phyloP scores from a whole-genome alignment of 352 stramenopile genomes.

The Globisporangium yorkense region DNA sequence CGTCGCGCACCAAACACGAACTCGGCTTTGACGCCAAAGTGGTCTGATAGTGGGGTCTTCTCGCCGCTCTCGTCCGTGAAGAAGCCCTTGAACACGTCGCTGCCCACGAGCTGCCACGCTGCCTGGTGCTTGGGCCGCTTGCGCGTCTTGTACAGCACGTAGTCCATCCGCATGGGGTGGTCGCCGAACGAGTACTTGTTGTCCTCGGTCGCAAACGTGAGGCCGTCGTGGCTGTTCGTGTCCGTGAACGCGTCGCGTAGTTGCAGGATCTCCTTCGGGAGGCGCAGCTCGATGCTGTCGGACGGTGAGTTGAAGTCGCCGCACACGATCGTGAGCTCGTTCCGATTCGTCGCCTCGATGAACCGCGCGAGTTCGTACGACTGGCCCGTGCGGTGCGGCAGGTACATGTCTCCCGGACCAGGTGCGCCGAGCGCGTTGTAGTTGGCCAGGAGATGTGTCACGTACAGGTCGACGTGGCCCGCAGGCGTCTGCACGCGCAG shows the following conservation, averaged over 20 bases:
- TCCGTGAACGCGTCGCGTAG: slow-evolving; percentile 71
- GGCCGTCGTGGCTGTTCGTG: slow-evolving; percentile 50
- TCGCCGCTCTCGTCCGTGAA: slow-evolving; percentile 60
- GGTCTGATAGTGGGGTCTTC: slow-evolving; percentile 64
- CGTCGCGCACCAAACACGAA: slow-evolving; percentile 43
- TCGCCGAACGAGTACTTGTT: slow-evolving; percentile 81
- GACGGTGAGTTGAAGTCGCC: slow-evolving; percentile 81
- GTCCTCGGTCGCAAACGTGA: slow-evolving; percentile 71
- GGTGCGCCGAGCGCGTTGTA: slow-evolving; percentile 70
- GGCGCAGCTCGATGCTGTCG: slow-evolving; percentile 61
- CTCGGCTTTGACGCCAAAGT: slow-evolving; percentile 69
- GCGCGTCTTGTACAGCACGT: slow-evolving; percentile 66
- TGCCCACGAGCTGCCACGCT: slow-evolving; percentile 45
- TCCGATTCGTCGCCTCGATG: slow-evolving; percentile 51
- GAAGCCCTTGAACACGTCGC: slow-evolving; percentile 74
- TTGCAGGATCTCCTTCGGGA: slow-evolving; percentile 41
- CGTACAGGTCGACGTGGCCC: slow-evolving; percentile 67
- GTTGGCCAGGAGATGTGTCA: slow-evolving; percentile 74
- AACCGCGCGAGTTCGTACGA: slow-evolving; percentile 75
- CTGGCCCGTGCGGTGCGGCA: slow-evolving; percentile 55
- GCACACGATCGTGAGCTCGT: slow-evolving; percentile 52
- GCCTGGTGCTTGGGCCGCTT: slow-evolving; percentile 7
- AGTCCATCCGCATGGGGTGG: slow-evolving; percentile 83
- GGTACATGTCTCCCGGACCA: slow-evolving; percentile 59
- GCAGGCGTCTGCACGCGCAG: slow-evolving; percentile 53